Evolutionary conservation across 164 flowering plant genomes (phyloP).

Genomic region (Nelumbo lutea): DNA sequence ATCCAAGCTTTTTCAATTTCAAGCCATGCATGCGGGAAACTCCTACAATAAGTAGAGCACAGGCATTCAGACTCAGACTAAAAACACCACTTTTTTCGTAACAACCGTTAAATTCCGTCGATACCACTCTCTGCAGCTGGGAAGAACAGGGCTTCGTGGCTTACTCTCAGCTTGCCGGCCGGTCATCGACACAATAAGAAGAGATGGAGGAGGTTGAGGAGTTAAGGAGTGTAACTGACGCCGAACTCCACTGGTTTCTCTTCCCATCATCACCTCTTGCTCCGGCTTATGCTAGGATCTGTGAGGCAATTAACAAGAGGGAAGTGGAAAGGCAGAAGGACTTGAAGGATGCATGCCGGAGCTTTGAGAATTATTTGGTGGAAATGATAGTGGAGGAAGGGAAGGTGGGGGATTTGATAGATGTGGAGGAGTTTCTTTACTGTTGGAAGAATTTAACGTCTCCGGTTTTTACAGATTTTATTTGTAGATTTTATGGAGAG

Average conservation of each 20-base stretch:
- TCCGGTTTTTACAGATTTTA: conserved; percentile 72
- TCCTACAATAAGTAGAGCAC: conserved; percentile 1
- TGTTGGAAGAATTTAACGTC: conserved; percentile 74
- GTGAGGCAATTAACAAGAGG: background rate
- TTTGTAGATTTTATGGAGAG: conserved; percentile 84
- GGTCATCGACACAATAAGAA: conserved; percentile 9
- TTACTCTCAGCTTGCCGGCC: conserved; percentile 14
- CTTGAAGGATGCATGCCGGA: conserved; percentile 75
- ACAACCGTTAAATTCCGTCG: conserved; percentile 23
- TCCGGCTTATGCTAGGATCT: conserved; percentile 36
- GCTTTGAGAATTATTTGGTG: conserved; percentile 77
- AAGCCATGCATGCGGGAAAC: conserved; percentile 33
- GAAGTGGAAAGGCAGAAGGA: conserved; percentile 11
- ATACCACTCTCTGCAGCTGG: background rate
- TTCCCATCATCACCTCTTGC: conserved; percentile 59
- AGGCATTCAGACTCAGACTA: conserved; percentile 32
- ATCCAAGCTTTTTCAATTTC: conserved; percentile 31
- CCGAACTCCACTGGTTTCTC: conserved; percentile 22
- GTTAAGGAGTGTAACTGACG: conserved; percentile 35
- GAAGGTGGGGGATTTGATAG: conserved; percentile 57
- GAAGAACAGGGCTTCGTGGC: conserved; percentile 10
- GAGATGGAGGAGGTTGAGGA: conserved; percentile 31
- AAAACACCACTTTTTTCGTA: conserved; percentile 37
- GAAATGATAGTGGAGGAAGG: conserved; percentile 88
- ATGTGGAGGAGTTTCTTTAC: conserved; percentile 78